These are phyloP conservation scores for Gossypium aridum DNA, from an alignment of 441 rosid species.

Conservation along the genomic window DNA sequence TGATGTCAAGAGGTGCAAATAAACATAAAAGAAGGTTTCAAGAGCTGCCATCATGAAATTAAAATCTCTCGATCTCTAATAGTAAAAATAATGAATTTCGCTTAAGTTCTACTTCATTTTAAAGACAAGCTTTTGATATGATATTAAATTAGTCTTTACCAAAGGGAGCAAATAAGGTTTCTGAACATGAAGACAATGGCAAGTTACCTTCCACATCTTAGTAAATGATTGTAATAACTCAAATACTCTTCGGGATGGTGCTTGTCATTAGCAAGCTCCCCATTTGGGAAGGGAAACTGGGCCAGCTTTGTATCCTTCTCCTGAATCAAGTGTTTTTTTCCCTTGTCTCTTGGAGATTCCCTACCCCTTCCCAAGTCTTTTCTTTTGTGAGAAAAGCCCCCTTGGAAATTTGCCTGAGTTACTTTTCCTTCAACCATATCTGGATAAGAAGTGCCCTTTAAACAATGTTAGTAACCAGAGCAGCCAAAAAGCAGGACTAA, in stretches of 20 bases:
- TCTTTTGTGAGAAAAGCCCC: constrained; percentile 26
- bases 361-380: constrained; percentile 26
- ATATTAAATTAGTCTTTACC: background rate
- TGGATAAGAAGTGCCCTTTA: constrained; percentile 23
- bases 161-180: constrained; percentile 14
- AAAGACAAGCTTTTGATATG: constrained; percentile 5
- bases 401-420: constrained; percentile 26
- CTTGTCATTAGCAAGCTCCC: constrained; percentile 24
- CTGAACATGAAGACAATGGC: constrained; percentile 13
- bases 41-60: background rate
- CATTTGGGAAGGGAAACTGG: constrained; percentile 29
- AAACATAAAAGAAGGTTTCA: background rate
- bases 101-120: background rate
- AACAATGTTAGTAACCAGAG: constrained; percentile 11
- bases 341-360: constrained; percentile 28
- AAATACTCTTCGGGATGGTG: constrained; percentile 28
- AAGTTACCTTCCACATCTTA: constrained; percentile 68
- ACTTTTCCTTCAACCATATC: constrained; percentile 34
- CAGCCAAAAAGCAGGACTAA: constrained; percentile 4
- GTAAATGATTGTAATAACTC: constrained; percentile 46
- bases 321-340: constrained; percentile 29
- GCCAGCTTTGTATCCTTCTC: constrained; percentile 27
- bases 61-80: background rate
- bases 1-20: constrained; percentile 14
- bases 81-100: background rate